Percentiles rank a stretch among this genome's conserved stretches.
phyloP scores from a whole-genome alignment of 768 basidiomycete genomes.

The Lentinus brumalis region DNA sequence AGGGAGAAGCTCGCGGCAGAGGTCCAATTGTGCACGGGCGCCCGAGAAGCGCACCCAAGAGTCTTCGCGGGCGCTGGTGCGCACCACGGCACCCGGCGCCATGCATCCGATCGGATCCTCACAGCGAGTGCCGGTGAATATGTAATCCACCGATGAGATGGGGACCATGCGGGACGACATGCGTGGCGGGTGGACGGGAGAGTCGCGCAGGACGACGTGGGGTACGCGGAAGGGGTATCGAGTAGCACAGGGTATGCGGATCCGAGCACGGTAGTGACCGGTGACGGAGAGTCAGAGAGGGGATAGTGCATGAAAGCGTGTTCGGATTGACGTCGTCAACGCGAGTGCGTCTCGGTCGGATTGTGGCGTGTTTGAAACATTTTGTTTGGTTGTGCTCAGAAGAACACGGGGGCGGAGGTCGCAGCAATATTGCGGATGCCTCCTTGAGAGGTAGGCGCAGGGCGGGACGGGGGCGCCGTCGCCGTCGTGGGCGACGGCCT shows the following conservation, averaged over 20 bases:
- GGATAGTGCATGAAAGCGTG: not conserved
- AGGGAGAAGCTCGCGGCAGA: not conserved
- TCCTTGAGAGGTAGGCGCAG: slow-evolving; percentile 3
- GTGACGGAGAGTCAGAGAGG: not conserved
- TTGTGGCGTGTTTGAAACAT: not conserved
- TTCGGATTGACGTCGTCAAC: not conserved
- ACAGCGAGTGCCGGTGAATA: slow-evolving; percentile 13
- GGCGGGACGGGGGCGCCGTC: slow-evolving; percentile 5
- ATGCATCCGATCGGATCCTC: slow-evolving; percentile 15
- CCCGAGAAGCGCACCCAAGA: not conserved
- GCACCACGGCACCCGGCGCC: slow-evolving; percentile 2
- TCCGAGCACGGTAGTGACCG: not conserved
- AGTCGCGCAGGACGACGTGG: not conserved
- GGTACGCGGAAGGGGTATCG: not conserved
- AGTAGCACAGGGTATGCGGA: not conserved
- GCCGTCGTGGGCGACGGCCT: slow-evolving; percentile 6
- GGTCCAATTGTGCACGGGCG: not conserved
- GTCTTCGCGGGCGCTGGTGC: slow-evolving; percentile 1
- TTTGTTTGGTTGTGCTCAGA: slow-evolving; percentile 4
- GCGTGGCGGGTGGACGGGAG: not conserved
- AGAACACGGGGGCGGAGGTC: slow-evolving; percentile 25
- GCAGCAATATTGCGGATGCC: slow-evolving; percentile 22
- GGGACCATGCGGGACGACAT: not conserved
- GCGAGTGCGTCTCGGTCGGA: not conserved
- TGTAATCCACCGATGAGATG: slow-evolving; percentile 18